phyloP scores from a whole-genome alignment of 108 stramenopile genomes.

The Discostella pseudostelligera region DNA sequence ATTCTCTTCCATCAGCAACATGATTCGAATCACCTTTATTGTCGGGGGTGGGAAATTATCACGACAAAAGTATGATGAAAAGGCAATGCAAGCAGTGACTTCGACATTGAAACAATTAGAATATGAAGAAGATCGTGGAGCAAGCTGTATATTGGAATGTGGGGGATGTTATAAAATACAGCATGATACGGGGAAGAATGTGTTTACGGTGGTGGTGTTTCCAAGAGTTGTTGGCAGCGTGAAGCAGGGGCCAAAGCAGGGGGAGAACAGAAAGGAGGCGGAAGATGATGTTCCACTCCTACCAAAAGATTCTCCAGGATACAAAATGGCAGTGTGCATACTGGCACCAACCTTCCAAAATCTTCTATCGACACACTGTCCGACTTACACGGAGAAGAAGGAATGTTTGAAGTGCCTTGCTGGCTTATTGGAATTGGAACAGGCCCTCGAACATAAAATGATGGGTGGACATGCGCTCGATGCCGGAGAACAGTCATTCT shows the following conservation, averaged over 20 bases:
- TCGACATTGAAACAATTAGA: conserved; percentile 76
- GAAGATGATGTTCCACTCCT: conserved; percentile 35
- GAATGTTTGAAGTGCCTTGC: conserved; percentile 58
- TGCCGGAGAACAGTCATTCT: conserved; percentile 81
- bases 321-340: conserved; percentile 67
- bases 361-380: conserved; percentile 61
- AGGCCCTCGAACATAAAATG: conserved; percentile 76
- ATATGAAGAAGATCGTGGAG: conserved; percentile 88
- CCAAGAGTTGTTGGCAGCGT: conserved; percentile 55
- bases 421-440: conserved; percentile 32
- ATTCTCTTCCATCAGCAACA: conserved; percentile 50
- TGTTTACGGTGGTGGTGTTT: conserved; percentile 94
- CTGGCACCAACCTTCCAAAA: conserved; percentile 60
- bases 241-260: conserved; percentile 21
- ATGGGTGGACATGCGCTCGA: conserved; percentile 68
- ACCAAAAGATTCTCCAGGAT: conserved; percentile 63
- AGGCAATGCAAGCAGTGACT: conserved; percentile 77
- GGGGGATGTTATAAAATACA: conserved; percentile 90
- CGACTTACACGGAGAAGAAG: conserved; percentile 88
- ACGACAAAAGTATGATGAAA: conserved; percentile 86
- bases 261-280: neutral
- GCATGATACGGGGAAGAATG: conserved; percentile 95
- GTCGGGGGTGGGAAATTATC: conserved; percentile 88
- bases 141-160: conserved; percentile 77
- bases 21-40: conserved; percentile 89